Percentiles rank a stretch among this genome's conserved stretches.
phyloP scores from a whole-genome alignment of 768 basidiomycete genomes.

The Chalciporus piperatus region DNA sequence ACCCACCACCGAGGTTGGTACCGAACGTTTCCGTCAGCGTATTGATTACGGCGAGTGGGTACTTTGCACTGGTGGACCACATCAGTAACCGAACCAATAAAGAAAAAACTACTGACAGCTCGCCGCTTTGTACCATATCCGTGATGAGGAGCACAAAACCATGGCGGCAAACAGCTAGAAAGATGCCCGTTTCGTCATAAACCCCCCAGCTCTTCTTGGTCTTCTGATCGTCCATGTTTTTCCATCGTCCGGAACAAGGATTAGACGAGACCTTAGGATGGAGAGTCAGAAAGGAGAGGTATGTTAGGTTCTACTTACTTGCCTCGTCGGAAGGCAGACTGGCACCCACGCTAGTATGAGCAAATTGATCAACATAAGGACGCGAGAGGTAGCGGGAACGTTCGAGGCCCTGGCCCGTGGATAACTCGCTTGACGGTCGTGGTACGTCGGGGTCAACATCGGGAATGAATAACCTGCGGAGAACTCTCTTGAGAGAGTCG shows the following conservation, averaged over 20 bases:
- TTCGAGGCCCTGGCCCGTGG: not conserved
- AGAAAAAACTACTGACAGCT: not conserved
- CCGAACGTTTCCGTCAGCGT: not conserved
- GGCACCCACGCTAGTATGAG: not conserved
- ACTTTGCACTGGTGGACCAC: not conserved
- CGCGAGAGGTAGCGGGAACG: not conserved
- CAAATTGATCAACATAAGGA: not conserved
- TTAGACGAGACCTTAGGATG: not conserved
- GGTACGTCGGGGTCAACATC: not conserved
- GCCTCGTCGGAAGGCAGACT: not conserved
- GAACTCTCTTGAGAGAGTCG: not conserved
- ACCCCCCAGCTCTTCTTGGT: not conserved
- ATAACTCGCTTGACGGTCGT: not conserved
- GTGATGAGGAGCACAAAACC: not conserved
- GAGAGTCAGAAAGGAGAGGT: not conserved
- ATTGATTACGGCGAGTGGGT: not conserved
- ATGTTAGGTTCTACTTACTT: not conserved
- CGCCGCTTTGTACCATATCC: constrained; percentile 2
- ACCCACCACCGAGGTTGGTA: not conserved
- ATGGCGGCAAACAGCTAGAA: not conserved
- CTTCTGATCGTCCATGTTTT: too few relatives aligned
- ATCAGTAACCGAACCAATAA: not conserved
- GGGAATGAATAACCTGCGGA: not conserved
- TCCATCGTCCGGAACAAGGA: not conserved
- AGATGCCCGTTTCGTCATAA: not conserved